Evolutionary conservation across 2,329 filamentous ascomycete species (phyloP).

Genomic region (Scleromitrula shiraiana): DNA sequence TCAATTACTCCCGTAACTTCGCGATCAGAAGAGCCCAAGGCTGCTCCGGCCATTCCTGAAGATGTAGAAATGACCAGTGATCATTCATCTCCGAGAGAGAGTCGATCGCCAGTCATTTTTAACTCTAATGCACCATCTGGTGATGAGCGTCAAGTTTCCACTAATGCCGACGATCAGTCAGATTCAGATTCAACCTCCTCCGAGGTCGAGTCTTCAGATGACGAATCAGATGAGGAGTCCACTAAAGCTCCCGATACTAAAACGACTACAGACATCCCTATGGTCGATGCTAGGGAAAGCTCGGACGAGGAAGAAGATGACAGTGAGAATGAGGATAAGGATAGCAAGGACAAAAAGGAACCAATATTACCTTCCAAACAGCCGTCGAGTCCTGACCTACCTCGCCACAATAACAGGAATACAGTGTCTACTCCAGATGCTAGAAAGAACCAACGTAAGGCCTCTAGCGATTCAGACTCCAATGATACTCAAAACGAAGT

Average conservation of each 20-base stretch:
- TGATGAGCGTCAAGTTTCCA: background rate
- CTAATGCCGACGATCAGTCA: background rate
- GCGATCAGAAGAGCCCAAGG: background rate
- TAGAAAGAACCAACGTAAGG: slow-evolving; percentile 16
- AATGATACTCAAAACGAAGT: slow-evolving; percentile 25
- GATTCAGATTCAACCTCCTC: background rate
- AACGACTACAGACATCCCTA: background rate
- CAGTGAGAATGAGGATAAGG: background rate
- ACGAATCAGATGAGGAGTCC: slow-evolving; percentile 3
- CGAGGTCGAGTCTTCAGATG: slow-evolving; percentile 3
- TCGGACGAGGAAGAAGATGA: slow-evolving; percentile 11
- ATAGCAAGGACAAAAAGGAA: slow-evolving; percentile 10
- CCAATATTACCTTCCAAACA: slow-evolving; percentile 9
- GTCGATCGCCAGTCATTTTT: slow-evolving; percentile 26
- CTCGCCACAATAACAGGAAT: slow-evolving; percentile 3
- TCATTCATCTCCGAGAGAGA: slow-evolving; percentile 21
- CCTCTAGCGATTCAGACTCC: slow-evolving; percentile 14
- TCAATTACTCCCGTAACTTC: background rate
- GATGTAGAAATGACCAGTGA: slow-evolving; percentile 16
- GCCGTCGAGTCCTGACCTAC: slow-evolving; percentile 6
- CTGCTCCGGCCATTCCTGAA: background rate
- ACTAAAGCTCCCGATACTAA: slow-evolving; percentile 1
- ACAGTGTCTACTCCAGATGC: slow-evolving; percentile 8
- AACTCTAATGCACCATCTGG: slow-evolving; percentile 4
- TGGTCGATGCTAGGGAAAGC: background rate